Evolutionary conservation across 2,329 filamentous ascomycete species (phyloP).

Genomic region (Graphilbum sp.): DNA sequence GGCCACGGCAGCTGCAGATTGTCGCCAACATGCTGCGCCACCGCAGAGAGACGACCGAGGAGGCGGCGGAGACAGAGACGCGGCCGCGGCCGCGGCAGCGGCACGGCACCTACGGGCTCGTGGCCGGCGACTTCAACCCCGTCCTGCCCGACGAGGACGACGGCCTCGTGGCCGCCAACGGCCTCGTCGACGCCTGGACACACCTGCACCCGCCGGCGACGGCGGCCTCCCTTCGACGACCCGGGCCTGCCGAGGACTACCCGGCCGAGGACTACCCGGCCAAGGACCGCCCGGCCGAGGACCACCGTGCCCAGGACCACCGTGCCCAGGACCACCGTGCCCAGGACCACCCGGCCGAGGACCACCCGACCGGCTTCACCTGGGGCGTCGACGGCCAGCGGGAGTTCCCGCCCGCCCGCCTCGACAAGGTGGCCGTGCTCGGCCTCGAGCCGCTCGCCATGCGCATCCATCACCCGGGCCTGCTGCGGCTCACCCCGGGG

Average conservation of each 20-base stretch:
- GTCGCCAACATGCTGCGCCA: constrained; percentile 12
- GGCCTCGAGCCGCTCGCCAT: constrained; percentile 12
- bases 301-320: no score
- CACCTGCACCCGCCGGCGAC: constrained; percentile 9
- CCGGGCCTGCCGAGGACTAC: no score
- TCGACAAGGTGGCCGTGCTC: constrained; percentile 20
- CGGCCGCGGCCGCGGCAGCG: no score
- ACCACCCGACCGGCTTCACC: constrained; percentile 17
- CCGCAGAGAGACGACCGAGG: background rate
- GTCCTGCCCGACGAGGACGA: constrained; percentile 18
- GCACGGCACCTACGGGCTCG: constrained; percentile 12
- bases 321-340: no score
- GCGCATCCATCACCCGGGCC: constrained; percentile 7
- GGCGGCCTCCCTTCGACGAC: constrained; percentile 1
- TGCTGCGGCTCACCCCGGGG: no score
- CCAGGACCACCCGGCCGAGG: no score
- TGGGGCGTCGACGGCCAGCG: constrained; percentile 20
- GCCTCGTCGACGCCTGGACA: constrained; percentile 19
- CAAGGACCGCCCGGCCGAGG: no score
- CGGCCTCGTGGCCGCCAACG: constrained; percentile 14
- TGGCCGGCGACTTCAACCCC: constrained; percentile 25
- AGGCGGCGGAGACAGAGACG: background rate
- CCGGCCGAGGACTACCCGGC: no score
- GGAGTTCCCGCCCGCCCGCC: constrained; percentile 16
- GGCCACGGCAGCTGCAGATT: constrained; percentile 16